phyloP scores from a whole-genome alignment of 805 yeast genomes.

The Metschnikowia peoriensis region DNA sequence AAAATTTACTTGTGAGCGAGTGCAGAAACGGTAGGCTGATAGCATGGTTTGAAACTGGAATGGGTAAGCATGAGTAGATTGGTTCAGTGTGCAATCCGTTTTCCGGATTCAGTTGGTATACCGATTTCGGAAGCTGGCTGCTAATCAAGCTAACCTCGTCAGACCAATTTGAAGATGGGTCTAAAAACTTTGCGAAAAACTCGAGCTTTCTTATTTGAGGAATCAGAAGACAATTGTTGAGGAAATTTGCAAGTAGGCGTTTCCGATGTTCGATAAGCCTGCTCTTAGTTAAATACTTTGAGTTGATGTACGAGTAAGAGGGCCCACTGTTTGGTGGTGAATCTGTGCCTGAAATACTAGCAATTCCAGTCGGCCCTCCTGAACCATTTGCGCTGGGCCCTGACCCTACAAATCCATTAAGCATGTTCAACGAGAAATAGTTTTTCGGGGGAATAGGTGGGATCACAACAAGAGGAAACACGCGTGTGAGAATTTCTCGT shows the following conservation, averaged over 20 bases:
- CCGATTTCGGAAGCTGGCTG: conserved; percentile 40
- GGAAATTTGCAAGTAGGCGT: conserved; percentile 57
- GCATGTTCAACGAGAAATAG: conserved; percentile 33
- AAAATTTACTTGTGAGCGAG: conserved; percentile 13
- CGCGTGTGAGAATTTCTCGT: conserved; percentile 63
- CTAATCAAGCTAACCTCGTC: conserved; percentile 51
- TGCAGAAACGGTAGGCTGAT: conserved; percentile 33
- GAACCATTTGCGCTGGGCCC: conserved; percentile 4
- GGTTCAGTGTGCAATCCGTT: conserved; percentile 39
- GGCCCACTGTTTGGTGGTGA: conserved; percentile 9
- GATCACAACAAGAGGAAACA: conserved; percentile 77
- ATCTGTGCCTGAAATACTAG: conserved; percentile 3
- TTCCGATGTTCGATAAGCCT: conserved; percentile 39
- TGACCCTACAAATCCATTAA: conserved; percentile 33
- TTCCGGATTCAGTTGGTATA: conserved; percentile 44
- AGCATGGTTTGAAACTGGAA: conserved; percentile 28
- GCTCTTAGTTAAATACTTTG: conserved; percentile 38
- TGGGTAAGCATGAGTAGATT: conserved; percentile 34
- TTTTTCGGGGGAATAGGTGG: conserved; percentile 85
- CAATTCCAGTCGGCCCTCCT: conserved; percentile 3
- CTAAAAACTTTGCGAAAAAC: conserved; percentile 74
- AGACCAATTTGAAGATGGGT: conserved; percentile 81
- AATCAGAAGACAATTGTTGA: conserved; percentile 69
- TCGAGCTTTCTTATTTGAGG: conserved; percentile 54
- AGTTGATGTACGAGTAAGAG: conserved; percentile 35